These are phyloP conservation scores for Olyra latifolia DNA, from an alignment of 176 grass and related monocot species.

Conservation along the genomic window DNA sequence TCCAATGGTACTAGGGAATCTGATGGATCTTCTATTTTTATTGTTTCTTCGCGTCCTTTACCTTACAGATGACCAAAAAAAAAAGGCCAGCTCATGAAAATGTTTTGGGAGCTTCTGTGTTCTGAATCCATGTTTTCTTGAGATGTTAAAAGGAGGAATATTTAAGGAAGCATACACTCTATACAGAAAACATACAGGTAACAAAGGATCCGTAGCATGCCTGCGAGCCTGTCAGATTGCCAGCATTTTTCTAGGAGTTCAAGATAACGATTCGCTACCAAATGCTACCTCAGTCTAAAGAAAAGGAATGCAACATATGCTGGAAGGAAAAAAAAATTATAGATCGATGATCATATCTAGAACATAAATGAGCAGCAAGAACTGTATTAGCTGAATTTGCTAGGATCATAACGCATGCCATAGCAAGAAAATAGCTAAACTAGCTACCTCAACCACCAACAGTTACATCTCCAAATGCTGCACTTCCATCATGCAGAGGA, in stretches of 20 bases:
- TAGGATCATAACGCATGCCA: neutral
- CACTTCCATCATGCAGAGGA: neutral
- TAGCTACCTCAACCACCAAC: constrained; percentile 9
- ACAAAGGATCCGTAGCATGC: too few relatives aligned
- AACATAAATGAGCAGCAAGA: neutral
- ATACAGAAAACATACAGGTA: too few relatives aligned
- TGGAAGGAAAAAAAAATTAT: neutral
- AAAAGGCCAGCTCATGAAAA: neutral
- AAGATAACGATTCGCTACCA: neutral
- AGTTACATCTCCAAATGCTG: neutral
- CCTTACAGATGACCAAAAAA: neutral
- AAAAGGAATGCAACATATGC: neutral
- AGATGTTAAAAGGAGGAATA: too few relatives aligned
- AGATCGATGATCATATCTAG: neutral
- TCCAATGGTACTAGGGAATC: neutral
- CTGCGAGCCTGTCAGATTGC: neutral
- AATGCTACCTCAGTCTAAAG: neutral
- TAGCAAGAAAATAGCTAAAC: constrained; percentile 13
- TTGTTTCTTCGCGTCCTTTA: neutral
- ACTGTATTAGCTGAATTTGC: constrained; percentile 1
- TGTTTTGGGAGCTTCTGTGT: neutral
- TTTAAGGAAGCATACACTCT: too few relatives aligned
- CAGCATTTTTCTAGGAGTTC: neutral
- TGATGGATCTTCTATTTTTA: neutral
- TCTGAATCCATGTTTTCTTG: neutral